phyloP scores from a whole-genome alignment of 495 filamentous ascomycete genomes.

The Lophium mytilinum region DNA sequence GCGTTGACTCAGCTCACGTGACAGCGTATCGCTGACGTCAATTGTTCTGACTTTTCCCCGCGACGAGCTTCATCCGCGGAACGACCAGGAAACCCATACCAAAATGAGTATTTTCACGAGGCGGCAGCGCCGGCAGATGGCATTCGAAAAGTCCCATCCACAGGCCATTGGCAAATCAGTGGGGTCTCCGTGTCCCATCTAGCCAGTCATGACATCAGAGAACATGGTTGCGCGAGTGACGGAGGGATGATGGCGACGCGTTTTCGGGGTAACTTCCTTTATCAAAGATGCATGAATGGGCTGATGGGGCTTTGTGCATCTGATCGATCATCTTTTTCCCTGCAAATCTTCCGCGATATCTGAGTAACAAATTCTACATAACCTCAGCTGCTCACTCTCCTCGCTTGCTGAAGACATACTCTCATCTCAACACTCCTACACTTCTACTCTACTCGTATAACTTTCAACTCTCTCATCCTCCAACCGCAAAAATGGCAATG shows the following conservation, averaged over 20 bases:
- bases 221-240: not conserved
- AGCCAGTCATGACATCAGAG: not conserved
- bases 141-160: no score
- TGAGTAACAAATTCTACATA: not conserved
- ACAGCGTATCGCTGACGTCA: no score
- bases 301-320: no score
- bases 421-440: not conserved
- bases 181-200: not conserved
- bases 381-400: not conserved
- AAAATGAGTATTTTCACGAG: no score
- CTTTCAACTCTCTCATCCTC: not conserved
- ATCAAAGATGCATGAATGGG: no score
- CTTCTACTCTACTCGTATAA: not conserved
- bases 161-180: not conserved
- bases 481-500: slow-evolving; percentile 41
- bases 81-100: no score
- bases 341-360: not conserved
- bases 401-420: not conserved
- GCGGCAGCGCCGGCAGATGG: no score
- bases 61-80: no score
- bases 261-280: no score
- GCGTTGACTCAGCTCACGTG: no score
- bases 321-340: no score
- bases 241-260: not conserved
- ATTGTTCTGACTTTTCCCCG: no score